Conservation (phyloP, 139 green algal genomes). For the Tetradesmus lagerheimii region DNA sequence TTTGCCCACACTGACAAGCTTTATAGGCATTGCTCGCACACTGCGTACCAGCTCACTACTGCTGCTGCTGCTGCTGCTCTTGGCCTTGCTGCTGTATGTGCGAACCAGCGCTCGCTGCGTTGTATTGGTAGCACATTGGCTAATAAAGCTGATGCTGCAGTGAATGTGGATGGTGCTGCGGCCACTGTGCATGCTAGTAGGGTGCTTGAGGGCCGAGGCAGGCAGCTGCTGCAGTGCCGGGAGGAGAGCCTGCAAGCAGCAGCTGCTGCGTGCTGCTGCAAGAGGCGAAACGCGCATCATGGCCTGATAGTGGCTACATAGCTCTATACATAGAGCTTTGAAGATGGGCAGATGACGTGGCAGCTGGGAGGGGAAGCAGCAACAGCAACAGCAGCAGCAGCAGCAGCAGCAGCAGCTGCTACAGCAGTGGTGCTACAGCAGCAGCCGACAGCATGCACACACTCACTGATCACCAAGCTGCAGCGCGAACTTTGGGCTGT, state of each 20-base stretch:
- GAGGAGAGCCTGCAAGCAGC: not conserved
- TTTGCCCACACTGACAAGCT: constrained; percentile 68
- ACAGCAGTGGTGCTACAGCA: not conserved
- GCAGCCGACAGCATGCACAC: not conserved
- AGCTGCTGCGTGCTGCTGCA: not conserved
- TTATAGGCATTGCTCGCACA: constrained; percentile 68
- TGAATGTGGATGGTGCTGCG: not conserved
- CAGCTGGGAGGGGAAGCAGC: too few relatives aligned
- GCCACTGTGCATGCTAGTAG: not conserved
- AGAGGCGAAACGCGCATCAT: not conserved
- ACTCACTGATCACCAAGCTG: not conserved
- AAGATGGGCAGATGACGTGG: too few relatives aligned
- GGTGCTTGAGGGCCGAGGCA: not conserved
- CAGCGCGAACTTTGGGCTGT: not conserved
- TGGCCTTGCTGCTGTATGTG: constrained; percentile 3
- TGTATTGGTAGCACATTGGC: not conserved
- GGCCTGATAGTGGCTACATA: not conserved
- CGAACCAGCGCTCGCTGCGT: not conserved
- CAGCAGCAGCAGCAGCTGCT: not conserved
- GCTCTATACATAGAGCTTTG: not conserved
- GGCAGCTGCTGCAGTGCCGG: not conserved
- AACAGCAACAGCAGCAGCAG: not conserved
- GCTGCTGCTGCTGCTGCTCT: not conserved
- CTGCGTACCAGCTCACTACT: constrained; percentile 50
- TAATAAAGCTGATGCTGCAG: not conserved